These are phyloP conservation scores for Amaranthus palmeri DNA, from an alignment of 148 eudicot genomes.

Conservation along the genomic window DNA sequence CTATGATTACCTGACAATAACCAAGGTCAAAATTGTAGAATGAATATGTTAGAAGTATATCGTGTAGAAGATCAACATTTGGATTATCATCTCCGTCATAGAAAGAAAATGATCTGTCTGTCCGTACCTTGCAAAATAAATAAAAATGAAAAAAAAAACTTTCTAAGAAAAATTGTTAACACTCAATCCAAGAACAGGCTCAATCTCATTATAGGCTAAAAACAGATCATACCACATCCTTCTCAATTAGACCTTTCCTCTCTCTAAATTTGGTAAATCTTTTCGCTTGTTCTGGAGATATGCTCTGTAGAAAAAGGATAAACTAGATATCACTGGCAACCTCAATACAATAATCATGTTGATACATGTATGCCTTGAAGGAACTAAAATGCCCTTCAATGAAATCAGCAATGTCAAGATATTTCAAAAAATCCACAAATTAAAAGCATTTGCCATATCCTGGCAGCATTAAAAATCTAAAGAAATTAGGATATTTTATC, in stretches of 20 bases:
- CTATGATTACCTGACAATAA: slow-evolving; percentile 82
- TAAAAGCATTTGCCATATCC: neutral
- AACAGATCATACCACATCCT: slow-evolving; percentile 79
- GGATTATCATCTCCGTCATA: slow-evolving; percentile 95
- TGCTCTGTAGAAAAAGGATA: slow-evolving; percentile 54
- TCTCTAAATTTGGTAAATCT: slow-evolving; percentile 92
- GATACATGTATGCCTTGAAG: neutral
- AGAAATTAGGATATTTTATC: slow-evolving; percentile 3
- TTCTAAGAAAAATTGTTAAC: neutral
- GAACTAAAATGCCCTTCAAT: neutral
- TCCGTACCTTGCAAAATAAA: slow-evolving; percentile 61
- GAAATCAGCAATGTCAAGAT: neutral
- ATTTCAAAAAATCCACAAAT: neutral
- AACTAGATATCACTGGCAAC: slow-evolving; percentile 5
- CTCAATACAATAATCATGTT: neutral
- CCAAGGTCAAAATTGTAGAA: slow-evolving; percentile 99
- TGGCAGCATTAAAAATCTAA: neutral
- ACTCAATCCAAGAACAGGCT: neutral
- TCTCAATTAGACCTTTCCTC: slow-evolving; percentile 93
- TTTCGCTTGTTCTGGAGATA: slow-evolving; percentile 76
- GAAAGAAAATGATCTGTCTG: slow-evolving; percentile 78
- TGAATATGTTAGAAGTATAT: slow-evolving; percentile 92
- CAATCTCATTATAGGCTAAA: neutral
- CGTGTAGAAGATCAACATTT: slow-evolving; percentile 61
- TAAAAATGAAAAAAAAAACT: slow-evolving; percentile 6